Evolutionary conservation across 2,329 filamentous ascomycete species (phyloP).

Genomic region (Stenocarpella maydis): DNA sequence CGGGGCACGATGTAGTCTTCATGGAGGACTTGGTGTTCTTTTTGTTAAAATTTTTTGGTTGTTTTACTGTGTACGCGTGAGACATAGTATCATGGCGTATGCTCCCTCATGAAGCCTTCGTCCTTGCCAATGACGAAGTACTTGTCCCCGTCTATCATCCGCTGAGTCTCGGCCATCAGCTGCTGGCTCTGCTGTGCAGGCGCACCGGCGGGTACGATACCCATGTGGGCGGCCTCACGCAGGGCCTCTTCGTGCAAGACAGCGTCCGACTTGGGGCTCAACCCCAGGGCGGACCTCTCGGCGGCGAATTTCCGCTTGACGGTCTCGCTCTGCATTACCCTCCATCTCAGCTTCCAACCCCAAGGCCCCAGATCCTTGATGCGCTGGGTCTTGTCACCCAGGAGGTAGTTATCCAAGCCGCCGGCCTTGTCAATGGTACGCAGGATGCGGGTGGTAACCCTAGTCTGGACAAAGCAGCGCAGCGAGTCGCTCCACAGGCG

Average conservation of each 20-base stretch:
- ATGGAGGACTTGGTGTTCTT: neutral
- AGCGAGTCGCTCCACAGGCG: slow-evolving; percentile 72
- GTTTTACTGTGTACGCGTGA: neutral
- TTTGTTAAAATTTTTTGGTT: neutral
- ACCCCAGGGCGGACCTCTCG: slow-evolving; percentile 71
- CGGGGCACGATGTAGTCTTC: neutral
- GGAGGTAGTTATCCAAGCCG: slow-evolving; percentile 89
- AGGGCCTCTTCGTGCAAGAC: slow-evolving; percentile 38
- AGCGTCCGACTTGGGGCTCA: slow-evolving; percentile 59
- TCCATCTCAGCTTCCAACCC: slow-evolving; percentile 91
- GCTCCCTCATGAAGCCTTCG: slow-evolving; percentile 44
- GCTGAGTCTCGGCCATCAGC: slow-evolving; percentile 50
- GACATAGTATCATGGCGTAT: slow-evolving; percentile 21
- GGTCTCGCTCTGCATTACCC: slow-evolving; percentile 78
- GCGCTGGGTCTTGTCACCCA: slow-evolving; percentile 79
- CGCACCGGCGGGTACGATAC: neutral
- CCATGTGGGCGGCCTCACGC: slow-evolving; percentile 22
- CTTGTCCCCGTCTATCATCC: slow-evolving; percentile 50
- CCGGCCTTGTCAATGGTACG: slow-evolving; percentile 84
- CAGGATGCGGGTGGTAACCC: slow-evolving; percentile 74
- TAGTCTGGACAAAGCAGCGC: slow-evolving; percentile 69
- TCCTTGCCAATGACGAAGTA: slow-evolving; percentile 48
- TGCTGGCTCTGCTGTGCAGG: slow-evolving; percentile 33
- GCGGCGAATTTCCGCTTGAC: slow-evolving; percentile 72
- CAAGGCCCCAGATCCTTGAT: slow-evolving; percentile 87